Conservation (phyloP, 2,329 filamentous ascomycete species). For the Cyclaneusma minus region DNA sequence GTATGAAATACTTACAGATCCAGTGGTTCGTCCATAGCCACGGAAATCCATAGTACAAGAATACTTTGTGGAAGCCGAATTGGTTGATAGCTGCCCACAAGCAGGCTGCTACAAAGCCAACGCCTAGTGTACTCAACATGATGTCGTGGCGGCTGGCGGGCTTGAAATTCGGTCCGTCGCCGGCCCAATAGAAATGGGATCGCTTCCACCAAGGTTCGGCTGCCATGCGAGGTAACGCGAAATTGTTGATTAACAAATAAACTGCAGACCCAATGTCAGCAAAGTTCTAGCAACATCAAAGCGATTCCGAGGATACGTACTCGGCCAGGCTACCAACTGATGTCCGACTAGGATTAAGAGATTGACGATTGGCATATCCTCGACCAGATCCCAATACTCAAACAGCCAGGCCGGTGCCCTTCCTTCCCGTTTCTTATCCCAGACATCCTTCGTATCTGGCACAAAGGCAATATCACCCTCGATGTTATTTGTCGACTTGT, state of each 20-base stretch:
- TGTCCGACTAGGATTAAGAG: slow-evolving; percentile 39
- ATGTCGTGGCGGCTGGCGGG: slow-evolving; percentile 39
- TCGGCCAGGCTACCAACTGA: slow-evolving; percentile 49
- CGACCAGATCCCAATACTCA: slow-evolving; percentile 35
- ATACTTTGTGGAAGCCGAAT: slow-evolving; percentile 39
- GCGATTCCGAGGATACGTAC: slow-evolving; percentile 45
- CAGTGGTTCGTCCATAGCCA: slow-evolving; percentile 60
- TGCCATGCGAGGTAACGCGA: slow-evolving; percentile 31
- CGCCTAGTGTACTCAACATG: slow-evolving; percentile 41
- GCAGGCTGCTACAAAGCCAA: slow-evolving; percentile 31
- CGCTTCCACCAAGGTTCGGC: slow-evolving; percentile 20
- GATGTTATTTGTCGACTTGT: slow-evolving; percentile 53
- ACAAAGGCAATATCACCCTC: slow-evolving; percentile 53
- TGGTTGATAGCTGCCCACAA: slow-evolving; percentile 35
- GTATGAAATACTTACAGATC: slow-evolving; percentile 32
- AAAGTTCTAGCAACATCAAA: slow-evolving; percentile 15
- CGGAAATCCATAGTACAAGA: slow-evolving; percentile 44
- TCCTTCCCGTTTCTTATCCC: slow-evolving; percentile 15
- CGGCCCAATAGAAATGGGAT: slow-evolving; percentile 39
- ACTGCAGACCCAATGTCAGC: too few relatives aligned
- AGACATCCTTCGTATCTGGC: slow-evolving; percentile 26
- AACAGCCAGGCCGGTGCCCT: slow-evolving; percentile 18
- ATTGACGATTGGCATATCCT: slow-evolving; percentile 45
- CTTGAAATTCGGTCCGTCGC: slow-evolving; percentile 44
- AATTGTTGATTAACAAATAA: too few relatives aligned